Conservation (phyloP, 2,329 filamentous ascomycete species). For the Drechslera avenae region DNA sequence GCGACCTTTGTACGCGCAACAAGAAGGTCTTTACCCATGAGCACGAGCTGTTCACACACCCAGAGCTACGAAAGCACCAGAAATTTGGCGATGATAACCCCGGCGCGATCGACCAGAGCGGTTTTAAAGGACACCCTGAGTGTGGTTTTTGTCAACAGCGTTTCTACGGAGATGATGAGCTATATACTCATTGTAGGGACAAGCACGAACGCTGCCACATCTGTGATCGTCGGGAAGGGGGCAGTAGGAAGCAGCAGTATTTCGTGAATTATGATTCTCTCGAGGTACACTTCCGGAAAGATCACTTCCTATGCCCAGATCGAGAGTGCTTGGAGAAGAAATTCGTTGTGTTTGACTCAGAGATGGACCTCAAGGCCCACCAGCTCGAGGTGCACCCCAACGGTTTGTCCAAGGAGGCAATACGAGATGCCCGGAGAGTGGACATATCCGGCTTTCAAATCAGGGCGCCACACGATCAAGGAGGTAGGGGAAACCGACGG, state of each 20-base stretch:
- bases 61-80: slow-evolving; percentile 85
- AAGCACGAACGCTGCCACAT: slow-evolving; percentile 95
- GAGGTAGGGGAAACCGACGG: slow-evolving; percentile 48
- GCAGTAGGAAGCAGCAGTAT: slow-evolving; percentile 78
- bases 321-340: slow-evolving; percentile 93
- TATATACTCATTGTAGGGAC: slow-evolving; percentile 90
- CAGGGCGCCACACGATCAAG: slow-evolving; percentile 70
- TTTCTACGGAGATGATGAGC: slow-evolving; percentile 95
- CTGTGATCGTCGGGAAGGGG: slow-evolving; percentile 71
- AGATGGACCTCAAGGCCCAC: slow-evolving; percentile 94
- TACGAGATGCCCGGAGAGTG: slow-evolving; percentile 81
- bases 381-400: slow-evolving; percentile 82
- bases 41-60: slow-evolving; percentile 85
- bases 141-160: slow-evolving; percentile 90
- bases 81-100: slow-evolving; percentile 88
- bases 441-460: slow-evolving; percentile 87
- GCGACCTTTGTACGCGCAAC: slow-evolving; percentile 87
- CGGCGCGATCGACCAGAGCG: slow-evolving; percentile 87
- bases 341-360: slow-evolving; percentile 93
- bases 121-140: slow-evolving; percentile 93
- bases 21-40: slow-evolving; percentile 99
- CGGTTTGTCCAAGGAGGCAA: slow-evolving; percentile 78
- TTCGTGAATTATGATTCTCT: slow-evolving; percentile 87
- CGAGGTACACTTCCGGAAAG: slow-evolving; percentile 83
- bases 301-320: slow-evolving; percentile 85